Evolutionary conservation across 2,329 filamentous ascomycete species (phyloP).

Genomic region (Colletotrichum cordylinicola): DNA sequence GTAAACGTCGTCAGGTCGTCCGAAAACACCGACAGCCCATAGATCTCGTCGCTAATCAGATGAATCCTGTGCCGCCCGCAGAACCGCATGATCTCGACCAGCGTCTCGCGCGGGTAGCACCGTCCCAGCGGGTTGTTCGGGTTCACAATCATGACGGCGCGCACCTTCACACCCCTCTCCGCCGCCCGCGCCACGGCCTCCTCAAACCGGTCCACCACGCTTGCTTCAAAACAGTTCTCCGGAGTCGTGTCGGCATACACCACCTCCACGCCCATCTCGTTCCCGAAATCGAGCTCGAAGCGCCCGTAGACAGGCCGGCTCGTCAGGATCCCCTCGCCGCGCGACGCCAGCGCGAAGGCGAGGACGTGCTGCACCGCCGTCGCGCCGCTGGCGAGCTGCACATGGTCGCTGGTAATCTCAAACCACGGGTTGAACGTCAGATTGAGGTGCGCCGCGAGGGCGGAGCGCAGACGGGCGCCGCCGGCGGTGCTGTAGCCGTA

Average conservation of each 20-base stretch:
- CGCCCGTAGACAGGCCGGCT: conserved; percentile 51
- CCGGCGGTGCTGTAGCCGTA: conserved; percentile 42
- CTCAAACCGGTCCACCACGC: conserved; percentile 51
- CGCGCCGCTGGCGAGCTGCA: conserved; percentile 39
- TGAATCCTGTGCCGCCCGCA: conserved; percentile 57
- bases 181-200: conserved; percentile 40
- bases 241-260: conserved; percentile 51
- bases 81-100: conserved; percentile 51
- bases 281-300: conserved; percentile 53
- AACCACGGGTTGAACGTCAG: conserved; percentile 37
- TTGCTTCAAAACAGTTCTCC: conserved; percentile 47
- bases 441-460: conserved; percentile 42
- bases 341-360: conserved; percentile 42
- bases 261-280: conserved; percentile 41
- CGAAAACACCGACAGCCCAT: conserved; percentile 54
- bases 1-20: conserved; percentile 41
- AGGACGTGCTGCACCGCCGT: conserved; percentile 45
- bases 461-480: conserved; percentile 36
- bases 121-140: conserved; percentile 57
- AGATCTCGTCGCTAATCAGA: conserved; percentile 64
- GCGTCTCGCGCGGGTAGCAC: conserved; percentile 48
- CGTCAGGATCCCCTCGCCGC: conserved; percentile 43
- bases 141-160: conserved; percentile 56
- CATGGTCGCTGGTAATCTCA: conserved; percentile 33
- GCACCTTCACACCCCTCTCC: conserved; percentile 41